Evolutionary conservation across 805 yeast species (phyloP).

Genomic region (Candida pini): DNA sequence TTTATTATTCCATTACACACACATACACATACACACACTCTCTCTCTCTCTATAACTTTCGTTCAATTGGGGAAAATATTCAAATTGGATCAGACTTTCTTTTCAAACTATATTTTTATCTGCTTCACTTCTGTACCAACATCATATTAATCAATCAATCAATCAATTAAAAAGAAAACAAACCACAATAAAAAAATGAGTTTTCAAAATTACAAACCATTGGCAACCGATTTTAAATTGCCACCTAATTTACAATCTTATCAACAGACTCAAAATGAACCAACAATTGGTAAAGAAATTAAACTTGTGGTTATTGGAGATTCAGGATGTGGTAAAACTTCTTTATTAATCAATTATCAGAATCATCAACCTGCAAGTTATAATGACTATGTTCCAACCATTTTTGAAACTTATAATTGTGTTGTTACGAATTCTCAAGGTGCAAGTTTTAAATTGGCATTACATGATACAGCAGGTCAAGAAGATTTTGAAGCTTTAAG

Average conservation of each 20-base stretch:
- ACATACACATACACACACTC: neutral
- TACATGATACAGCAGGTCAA: constrained; percentile 76
- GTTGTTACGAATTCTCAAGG: constrained; percentile 6
- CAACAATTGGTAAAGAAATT: constrained; percentile 9
- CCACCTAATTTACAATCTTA: constrained; percentile 8
- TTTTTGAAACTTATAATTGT: constrained; percentile 68
- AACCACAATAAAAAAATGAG: neutral
- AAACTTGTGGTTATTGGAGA: constrained; percentile 74
- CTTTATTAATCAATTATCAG: constrained; percentile 53
- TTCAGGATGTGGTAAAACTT: constrained; percentile 89
- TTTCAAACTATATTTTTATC: too few species aligned
- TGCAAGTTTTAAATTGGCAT: constrained; percentile 20
- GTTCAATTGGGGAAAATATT: neutral
- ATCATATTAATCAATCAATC: neutral
- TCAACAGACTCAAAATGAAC: constrained; percentile 5
- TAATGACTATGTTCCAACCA: constrained; percentile 55
- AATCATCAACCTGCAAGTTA: constrained; percentile 70
- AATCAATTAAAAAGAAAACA: neutral
- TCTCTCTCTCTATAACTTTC: neutral
- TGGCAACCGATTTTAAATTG: constrained; percentile 4
- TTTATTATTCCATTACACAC: too few species aligned
- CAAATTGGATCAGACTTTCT: neutral
- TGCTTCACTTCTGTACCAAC: neutral
- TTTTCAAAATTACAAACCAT: neutral
- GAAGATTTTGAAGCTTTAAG: constrained; percentile 79